Percentiles rank a stretch among this genome's conserved stretches.
Conservation (phyloP, 2,329 filamentous ascomycete genomes). For the Arthrobotrys conoides region DNA sequence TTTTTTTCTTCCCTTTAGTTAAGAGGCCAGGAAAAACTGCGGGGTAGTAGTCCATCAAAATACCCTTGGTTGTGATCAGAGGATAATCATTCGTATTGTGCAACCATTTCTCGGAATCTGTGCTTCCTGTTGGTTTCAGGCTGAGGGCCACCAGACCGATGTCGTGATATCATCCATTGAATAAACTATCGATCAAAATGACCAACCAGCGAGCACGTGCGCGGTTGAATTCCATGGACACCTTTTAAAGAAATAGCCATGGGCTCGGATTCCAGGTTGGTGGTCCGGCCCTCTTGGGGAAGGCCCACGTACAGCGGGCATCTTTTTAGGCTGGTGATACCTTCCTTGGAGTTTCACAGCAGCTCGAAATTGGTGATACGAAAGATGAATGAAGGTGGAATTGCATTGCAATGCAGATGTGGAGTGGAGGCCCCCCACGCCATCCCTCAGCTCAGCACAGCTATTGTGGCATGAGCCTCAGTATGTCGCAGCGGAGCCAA, state of each 20-base stretch:
- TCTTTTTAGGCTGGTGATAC: slow-evolving; percentile 42
- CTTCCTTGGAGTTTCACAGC: slow-evolving; percentile 37
- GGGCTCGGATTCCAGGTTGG: slow-evolving; percentile 30
- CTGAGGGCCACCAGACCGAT: slow-evolving; percentile 15
- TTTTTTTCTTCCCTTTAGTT: neutral
- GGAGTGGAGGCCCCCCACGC: slow-evolving; percentile 36
- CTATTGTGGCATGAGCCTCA: slow-evolving; percentile 49
- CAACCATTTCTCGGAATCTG: neutral
- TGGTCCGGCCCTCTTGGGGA: slow-evolving; percentile 15
- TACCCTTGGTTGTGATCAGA: slow-evolving; percentile 11
- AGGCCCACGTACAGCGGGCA: slow-evolving; percentile 17
- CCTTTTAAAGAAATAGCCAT: slow-evolving; percentile 23
- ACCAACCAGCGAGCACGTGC: slow-evolving; percentile 24
- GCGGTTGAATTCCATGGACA: slow-evolving; percentile 34
- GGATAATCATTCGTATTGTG: slow-evolving; percentile 1
- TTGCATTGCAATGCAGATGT: slow-evolving; percentile 12
- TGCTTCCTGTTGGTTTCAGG: slow-evolving; percentile 2
- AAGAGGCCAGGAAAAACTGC: slow-evolving; percentile 45
- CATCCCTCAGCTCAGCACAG: slow-evolving; percentile 7
- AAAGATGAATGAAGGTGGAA: slow-evolving; percentile 5
- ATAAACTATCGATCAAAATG: neutral
- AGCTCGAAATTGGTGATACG: slow-evolving; percentile 38
- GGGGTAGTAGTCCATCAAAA: slow-evolving; percentile 42
- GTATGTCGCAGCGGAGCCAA: slow-evolving; percentile 15
- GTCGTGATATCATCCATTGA: slow-evolving; percentile 24